Evolutionary conservation across 345 rosid species (phyloP), one percentile per base, ranked within the genome.

Genomic region (Eucalyptus curtisii): DNA sequence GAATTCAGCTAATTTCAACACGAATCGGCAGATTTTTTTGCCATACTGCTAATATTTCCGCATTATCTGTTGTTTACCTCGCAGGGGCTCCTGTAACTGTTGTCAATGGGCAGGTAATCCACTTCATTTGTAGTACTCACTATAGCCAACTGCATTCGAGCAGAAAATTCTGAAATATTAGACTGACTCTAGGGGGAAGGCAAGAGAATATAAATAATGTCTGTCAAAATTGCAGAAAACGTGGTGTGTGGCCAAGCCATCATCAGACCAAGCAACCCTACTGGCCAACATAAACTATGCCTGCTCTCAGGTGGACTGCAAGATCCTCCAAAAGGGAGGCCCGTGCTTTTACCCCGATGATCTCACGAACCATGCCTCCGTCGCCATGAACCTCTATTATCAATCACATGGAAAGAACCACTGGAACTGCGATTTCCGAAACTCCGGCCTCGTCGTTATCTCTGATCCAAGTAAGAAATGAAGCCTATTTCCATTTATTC

Each of bases 371-470:
- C 94, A 94, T 71, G 95, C 95, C 90, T 91, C 95, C n/a, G 50
- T 90, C 27, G 94, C 93, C 89, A 92, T 92, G 93, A 94, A 94
- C 87, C 91, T 93, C 40, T 94, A 94, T 89, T 93, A 92, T 92
- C 93, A 92, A 86, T 20, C 85, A 50, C 90, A 85, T 24, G 90
- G 88, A 81, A 90, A 89, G 88, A 94, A 90, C 66, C 82, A 86
- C 31, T 92, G 95, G 94, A 89, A 91, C 89, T 94, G 95, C 45
- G 92, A 94, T 87, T 93, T 89, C 92, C 57, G 45, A 66, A 61
- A 44, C 33, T 91, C 92, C 2, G 92, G 90, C 85, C 85, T 91
- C 59, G 82, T 71, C 6, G 86, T 88, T 53, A 6, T 45, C 6
- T 81, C 92, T 33, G 84, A 91, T 79, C 92, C 92, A 25, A 91